These are phyloP conservation scores for Komagataella kurtzmanii DNA, from an alignment of 805 yeast genomes.

Conservation along the genomic window DNA sequence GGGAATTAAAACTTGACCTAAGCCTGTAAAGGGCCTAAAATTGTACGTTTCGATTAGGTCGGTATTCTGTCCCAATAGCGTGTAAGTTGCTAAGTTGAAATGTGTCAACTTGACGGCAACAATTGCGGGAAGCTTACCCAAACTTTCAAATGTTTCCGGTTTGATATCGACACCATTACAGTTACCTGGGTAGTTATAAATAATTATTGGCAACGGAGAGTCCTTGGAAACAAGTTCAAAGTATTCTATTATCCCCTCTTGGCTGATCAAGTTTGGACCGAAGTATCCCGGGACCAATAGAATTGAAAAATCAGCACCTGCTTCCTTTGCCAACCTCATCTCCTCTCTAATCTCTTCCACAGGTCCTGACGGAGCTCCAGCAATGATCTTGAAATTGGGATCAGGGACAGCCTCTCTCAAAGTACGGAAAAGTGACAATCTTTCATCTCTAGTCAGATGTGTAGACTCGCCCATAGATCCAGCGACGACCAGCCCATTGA, in stretches of 20 bases:
- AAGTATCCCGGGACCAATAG: slow-evolving; percentile 35
- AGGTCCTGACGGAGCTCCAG: slow-evolving; percentile 34
- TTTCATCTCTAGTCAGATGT: slow-evolving; percentile 32
- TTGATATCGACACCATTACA: slow-evolving; percentile 24
- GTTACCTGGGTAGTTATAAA: slow-evolving; percentile 36
- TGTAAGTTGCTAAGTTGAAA: slow-evolving; percentile 33
- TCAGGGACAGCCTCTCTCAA: slow-evolving; percentile 20
- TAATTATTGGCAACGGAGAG: slow-evolving; percentile 26
- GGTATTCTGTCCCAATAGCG: slow-evolving; percentile 28
- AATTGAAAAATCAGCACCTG: slow-evolving; percentile 25
- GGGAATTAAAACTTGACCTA: slow-evolving; percentile 37
- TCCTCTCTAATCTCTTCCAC: slow-evolving; percentile 30
- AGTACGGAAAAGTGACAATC: slow-evolving; percentile 11
- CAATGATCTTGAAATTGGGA: slow-evolving; percentile 25
- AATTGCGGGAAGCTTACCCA: slow-evolving; percentile 30
- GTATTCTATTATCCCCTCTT: slow-evolving; percentile 32
- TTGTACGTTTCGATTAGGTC: slow-evolving; percentile 20
- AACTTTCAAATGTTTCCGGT: slow-evolving; percentile 23
- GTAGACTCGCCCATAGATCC: slow-evolving; percentile 47
- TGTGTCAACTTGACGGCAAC: slow-evolving; percentile 41
- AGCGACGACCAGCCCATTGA: slow-evolving; percentile 31
- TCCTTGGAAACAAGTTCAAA: slow-evolving; percentile 27
- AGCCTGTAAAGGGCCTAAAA: slow-evolving; percentile 33
- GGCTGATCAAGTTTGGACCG: slow-evolving; percentile 26
- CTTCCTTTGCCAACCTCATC: slow-evolving; percentile 18